Evolutionary conservation across 1,139 yeast genomes (phyloP).

Genomic region (Cylindricascospora bacillispora): DNA sequence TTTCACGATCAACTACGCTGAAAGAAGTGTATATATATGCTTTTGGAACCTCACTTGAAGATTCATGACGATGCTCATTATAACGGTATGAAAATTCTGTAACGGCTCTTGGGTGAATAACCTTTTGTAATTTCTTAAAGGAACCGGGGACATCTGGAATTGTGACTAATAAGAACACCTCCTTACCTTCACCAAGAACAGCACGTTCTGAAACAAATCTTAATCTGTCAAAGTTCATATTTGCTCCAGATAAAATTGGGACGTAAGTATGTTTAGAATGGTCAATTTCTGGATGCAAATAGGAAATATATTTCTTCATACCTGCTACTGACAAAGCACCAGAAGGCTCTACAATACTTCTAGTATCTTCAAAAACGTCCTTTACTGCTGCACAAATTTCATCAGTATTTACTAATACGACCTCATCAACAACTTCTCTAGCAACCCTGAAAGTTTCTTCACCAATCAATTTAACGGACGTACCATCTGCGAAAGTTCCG

Average conservation of each 20-base stretch:
- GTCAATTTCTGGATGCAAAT: slow-evolving; percentile 48
- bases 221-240: slow-evolving; percentile 92
- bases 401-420: slow-evolving; percentile 78
- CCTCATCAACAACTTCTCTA: slow-evolving; percentile 71
- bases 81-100: slow-evolving; percentile 90
- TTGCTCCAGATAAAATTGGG: slow-evolving; percentile 88
- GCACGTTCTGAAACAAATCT: slow-evolving; percentile 98
- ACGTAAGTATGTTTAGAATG: slow-evolving; percentile 66
- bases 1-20: slow-evolving; percentile 60
- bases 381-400: slow-evolving; percentile 97
- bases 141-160: slow-evolving; percentile 92
- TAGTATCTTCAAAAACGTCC: slow-evolving; percentile 90
- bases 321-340: slow-evolving; percentile 98
- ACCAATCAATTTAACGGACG: slow-evolving; percentile 89
- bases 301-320: slow-evolving; percentile 61
- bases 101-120: slow-evolving; percentile 74
- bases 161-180: slow-evolving; percentile 78
- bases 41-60: slow-evolving; percentile 27
- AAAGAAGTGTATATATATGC: slow-evolving; percentile 86
- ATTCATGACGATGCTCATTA: slow-evolving; percentile 32
- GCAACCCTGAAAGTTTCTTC: slow-evolving; percentile 83
- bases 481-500: slow-evolving; percentile 99
- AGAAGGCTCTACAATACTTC: slow-evolving; percentile 90
- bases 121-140: slow-evolving; percentile 58
- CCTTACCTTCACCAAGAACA: slow-evolving; percentile 93